phyloP scores from a whole-genome alignment of 1,284 basidiomycete genomes.

The Porodaedalea pini region DNA sequence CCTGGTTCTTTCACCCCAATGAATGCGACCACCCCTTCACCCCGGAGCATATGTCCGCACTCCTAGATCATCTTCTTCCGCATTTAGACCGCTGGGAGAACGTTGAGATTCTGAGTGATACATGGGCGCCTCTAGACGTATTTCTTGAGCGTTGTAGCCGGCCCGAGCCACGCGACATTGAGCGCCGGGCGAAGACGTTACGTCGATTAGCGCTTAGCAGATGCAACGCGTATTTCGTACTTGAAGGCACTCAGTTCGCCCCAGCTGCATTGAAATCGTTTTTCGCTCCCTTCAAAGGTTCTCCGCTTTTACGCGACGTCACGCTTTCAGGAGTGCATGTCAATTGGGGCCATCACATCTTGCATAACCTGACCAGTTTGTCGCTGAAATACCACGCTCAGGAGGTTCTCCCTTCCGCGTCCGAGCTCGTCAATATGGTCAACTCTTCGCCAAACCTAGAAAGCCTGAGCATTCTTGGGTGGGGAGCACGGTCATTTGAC shows the following conservation, averaged over 20 bases:
- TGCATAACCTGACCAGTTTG: slow-evolving; percentile 41
- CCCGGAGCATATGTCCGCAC: slow-evolving; percentile 38
- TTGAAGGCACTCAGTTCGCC: slow-evolving; percentile 39
- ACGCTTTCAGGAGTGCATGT: slow-evolving; percentile 51
- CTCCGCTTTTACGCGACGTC: slow-evolving; percentile 37
- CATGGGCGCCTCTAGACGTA: slow-evolving; percentile 51
- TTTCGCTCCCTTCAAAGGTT: slow-evolving; percentile 40
- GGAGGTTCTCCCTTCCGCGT: slow-evolving; percentile 47
- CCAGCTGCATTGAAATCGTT: slow-evolving; percentile 37
- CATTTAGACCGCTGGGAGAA: slow-evolving; percentile 43
- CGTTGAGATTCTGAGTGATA: slow-evolving; percentile 49
- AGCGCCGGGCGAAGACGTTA: slow-evolving; percentile 33
- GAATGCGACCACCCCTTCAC: slow-evolving; percentile 41
- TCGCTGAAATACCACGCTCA: slow-evolving; percentile 50
- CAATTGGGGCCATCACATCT: slow-evolving; percentile 40
- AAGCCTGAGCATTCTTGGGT: slow-evolving; percentile 44
- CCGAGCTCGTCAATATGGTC: slow-evolving; percentile 42
- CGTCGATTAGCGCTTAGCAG: slow-evolving; percentile 43
- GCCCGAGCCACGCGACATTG: neutral
- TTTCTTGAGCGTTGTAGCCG: slow-evolving; percentile 41
- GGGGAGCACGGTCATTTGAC: slow-evolving; percentile 37
- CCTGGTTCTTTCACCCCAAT: slow-evolving; percentile 33
- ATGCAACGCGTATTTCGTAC: slow-evolving; percentile 52
- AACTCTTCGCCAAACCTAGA: slow-evolving; percentile 37
- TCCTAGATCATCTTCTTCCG: slow-evolving; percentile 42